A percentile compares a stretch with the other conserved stretches of the same genome.
Evolutionary conservation across 768 basidiomycete species (phyloP).

Genomic region (Amanita subjunquillea): DNA sequence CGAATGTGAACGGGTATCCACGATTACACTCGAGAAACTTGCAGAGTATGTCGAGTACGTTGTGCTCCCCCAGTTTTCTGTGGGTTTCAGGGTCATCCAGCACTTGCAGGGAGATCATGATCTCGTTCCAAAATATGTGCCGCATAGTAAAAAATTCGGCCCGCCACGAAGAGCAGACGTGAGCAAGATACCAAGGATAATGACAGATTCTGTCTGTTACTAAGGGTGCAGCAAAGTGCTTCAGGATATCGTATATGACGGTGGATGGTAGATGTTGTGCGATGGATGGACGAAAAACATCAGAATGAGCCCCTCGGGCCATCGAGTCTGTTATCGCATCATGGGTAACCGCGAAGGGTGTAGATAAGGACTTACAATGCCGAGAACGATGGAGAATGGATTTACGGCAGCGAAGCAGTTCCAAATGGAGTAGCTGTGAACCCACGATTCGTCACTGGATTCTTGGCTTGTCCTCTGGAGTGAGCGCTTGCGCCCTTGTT

Average conservation of each 20-base stretch:
- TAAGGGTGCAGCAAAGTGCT: neutral
- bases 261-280: neutral
- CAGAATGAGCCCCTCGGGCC: too few relatives aligned
- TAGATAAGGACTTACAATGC: neutral
- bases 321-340: too few relatives aligned
- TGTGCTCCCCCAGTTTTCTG: neutral
- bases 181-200: slow-evolving; percentile 2
- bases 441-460: too few relatives aligned
- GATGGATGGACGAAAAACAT: neutral
- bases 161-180: slow-evolving; percentile 3
- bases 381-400: neutral
- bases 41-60: neutral
- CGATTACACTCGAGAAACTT: neutral
- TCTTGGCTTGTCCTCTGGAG: too few relatives aligned
- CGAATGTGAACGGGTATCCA: neutral
- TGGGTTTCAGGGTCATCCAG: too few relatives aligned
- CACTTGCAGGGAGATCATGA: neutral
- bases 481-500: too few relatives aligned
- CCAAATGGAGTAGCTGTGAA: too few relatives aligned
- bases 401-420: too few relatives aligned
- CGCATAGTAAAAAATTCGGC: neutral
- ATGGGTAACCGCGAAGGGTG: neutral
- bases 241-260: slow-evolving; percentile 14
- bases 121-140: neutral
- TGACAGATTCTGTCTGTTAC: neutral